Percentiles rank a stretch among this genome's conserved stretches.
Evolutionary conservation across 2,329 filamentous ascomycete species (phyloP).

Genomic region (Nigrospora sphaerica): DNA sequence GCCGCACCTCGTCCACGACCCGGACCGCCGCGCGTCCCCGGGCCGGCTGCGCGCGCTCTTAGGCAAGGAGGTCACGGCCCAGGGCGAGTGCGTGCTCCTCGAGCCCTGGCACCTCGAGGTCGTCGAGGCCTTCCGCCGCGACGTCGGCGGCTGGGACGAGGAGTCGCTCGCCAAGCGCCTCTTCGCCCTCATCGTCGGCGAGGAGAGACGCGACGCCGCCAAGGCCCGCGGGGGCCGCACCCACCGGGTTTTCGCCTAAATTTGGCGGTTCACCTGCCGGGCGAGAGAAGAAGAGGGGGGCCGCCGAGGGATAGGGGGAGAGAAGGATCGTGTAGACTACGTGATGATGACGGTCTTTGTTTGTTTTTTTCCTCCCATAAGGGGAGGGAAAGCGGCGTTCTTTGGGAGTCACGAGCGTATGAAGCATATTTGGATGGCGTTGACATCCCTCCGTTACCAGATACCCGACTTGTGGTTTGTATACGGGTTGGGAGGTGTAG

Average conservation of each 20-base stretch:
- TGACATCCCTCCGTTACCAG: too few species aligned
- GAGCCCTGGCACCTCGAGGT: conserved; percentile 52
- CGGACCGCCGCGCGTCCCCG: neutral
- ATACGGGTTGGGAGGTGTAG: too few species aligned
- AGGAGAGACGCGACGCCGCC: conserved; percentile 26
- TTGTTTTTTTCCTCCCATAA: too few species aligned
- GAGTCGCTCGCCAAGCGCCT: conserved; percentile 41
- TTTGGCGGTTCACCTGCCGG: neutral
- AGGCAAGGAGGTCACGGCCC: conserved; percentile 40
- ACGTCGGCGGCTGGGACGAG: conserved; percentile 45
- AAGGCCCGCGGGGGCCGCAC: neutral
- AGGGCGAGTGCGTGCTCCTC: conserved; percentile 38
- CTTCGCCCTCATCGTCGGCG: conserved; percentile 45
- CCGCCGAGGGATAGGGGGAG: neutral
- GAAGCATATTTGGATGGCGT: too few species aligned
- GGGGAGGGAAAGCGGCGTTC: too few species aligned
- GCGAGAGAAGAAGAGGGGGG: too few species aligned
- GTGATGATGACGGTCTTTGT: too few species aligned
- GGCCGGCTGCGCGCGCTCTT: conserved; percentile 24
- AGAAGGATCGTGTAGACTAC: neutral
- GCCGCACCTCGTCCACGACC: neutral
- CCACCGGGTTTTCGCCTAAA: neutral
- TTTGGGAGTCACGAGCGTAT: too few species aligned
- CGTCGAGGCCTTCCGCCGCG: conserved; percentile 43
- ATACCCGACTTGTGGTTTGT: too few species aligned